phyloP scores from a whole-genome alignment of 2,329 filamentous ascomycete genomes.

The Botrytis pseudocinerea region DNA sequence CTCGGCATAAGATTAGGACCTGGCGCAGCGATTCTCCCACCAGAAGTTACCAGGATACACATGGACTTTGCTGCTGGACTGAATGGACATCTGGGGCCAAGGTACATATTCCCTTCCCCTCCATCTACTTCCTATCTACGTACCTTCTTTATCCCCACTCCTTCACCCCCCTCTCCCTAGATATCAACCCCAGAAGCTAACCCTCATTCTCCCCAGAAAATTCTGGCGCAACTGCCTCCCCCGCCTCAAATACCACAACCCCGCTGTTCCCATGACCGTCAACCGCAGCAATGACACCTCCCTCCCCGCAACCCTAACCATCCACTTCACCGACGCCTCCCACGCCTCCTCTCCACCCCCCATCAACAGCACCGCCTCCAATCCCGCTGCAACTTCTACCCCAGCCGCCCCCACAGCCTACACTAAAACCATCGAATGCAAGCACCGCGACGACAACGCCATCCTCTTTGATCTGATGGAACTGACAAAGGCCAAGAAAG shows the following conservation, averaged over 20 bases:
- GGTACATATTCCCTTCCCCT: constrained; percentile 50
- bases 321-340: constrained; percentile 56
- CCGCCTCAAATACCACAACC: constrained; percentile 93
- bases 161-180: constrained; percentile 26
- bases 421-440: constrained; percentile 59
- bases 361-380: constrained; percentile 46
- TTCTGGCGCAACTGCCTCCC: constrained; percentile 86
- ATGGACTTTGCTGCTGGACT: constrained; percentile 67
- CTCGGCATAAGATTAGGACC: constrained; percentile 75
- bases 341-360: constrained; percentile 22
- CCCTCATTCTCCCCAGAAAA: constrained; percentile 56
- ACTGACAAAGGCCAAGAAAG: constrained; percentile 59
- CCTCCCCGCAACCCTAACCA: constrained; percentile 60
- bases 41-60: constrained; percentile 72
- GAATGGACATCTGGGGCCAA: constrained; percentile 70
- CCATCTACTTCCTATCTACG: not conserved
- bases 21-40: constrained; percentile 78
- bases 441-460: constrained; percentile 56
- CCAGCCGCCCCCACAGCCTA: constrained; percentile 39
- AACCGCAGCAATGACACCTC: constrained; percentile 63
- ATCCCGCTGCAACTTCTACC: constrained; percentile 35
- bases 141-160: not conserved
- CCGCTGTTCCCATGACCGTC: constrained; percentile 77
- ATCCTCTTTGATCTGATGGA: constrained; percentile 65
- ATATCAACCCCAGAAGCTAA: constrained; percentile 17